Evolutionary conservation across 2,329 filamentous ascomycete genomes (phyloP).

Genomic region (Fusarium burgessii): DNA sequence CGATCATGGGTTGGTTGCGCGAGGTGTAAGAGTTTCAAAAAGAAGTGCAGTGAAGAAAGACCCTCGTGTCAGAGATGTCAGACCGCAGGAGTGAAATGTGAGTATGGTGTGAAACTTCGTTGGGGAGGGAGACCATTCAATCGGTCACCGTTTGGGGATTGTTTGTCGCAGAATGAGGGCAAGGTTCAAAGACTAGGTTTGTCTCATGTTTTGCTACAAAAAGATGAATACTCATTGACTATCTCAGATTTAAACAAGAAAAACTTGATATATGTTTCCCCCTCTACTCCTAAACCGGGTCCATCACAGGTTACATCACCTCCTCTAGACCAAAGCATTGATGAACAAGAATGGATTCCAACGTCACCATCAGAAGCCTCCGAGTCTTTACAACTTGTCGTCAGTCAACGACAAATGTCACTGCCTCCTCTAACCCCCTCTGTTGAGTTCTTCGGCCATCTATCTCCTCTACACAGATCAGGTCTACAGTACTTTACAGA

Average conservation of each 20-base stretch:
- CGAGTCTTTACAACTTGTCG: constrained; percentile 2
- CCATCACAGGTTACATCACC: not conserved
- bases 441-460: constrained; percentile 28
- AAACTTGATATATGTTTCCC: constrained; percentile 38
- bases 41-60: constrained; percentile 37
- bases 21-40: constrained; percentile 40
- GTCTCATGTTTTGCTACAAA: rapidly evolving
- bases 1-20: constrained; percentile 39
- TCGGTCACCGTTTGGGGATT: constrained; percentile 35
- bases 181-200: constrained; percentile 29
- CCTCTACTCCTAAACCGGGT: constrained; percentile 13
- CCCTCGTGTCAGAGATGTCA: constrained; percentile 33
- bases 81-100: constrained; percentile 29
- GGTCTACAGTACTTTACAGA: constrained; percentile 39
- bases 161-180: constrained; percentile 30
- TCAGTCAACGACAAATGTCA: not conserved
- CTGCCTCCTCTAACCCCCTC: constrained; percentile 10
- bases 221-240: not conserved
- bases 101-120: constrained; percentile 33
- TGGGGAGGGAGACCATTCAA: constrained; percentile 35
- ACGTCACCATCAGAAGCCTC: not conserved
- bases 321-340: not conserved
- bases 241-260: constrained; percentile 27
- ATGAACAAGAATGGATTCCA: not conserved
- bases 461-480: constrained; percentile 34